phyloP scores from a whole-genome alignment of 495 filamentous ascomycete species.

The Penicilliopsis zonata region DNA sequence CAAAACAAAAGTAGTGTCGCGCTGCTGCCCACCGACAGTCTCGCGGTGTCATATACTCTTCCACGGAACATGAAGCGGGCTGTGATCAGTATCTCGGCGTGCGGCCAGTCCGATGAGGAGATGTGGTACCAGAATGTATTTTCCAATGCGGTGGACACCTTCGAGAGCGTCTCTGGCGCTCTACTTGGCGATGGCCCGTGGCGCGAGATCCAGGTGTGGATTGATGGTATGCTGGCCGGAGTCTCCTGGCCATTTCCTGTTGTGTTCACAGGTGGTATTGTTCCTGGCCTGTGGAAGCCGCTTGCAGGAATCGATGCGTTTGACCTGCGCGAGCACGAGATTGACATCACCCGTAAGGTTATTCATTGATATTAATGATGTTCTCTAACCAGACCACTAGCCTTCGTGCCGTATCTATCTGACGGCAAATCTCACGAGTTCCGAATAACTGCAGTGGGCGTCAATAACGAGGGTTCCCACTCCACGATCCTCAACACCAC shows the following conservation, averaged over 20 bases:
- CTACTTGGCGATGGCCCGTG: slow-evolving; percentile 68
- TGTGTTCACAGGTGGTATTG: slow-evolving; percentile 81
- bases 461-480: too few species aligned
- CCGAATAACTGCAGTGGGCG: too few species aligned
- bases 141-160: slow-evolving; percentile 47
- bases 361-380: too few species aligned
- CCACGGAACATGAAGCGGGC: slow-evolving; percentile 56
- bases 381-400: too few species aligned
- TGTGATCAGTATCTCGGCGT: slow-evolving; percentile 63
- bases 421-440: too few species aligned
- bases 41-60: slow-evolving; percentile 40
- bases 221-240: slow-evolving; percentile 66
- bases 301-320: slow-evolving; percentile 79
- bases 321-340: slow-evolving; percentile 69
- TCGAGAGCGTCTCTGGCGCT: slow-evolving; percentile 38
- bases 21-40: slow-evolving; percentile 52
- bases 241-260: slow-evolving; percentile 78
- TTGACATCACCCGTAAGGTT: too few species aligned
- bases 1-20: slow-evolving; percentile 52
- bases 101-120: slow-evolving; percentile 68
- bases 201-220: slow-evolving; percentile 69
- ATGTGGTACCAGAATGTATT: slow-evolving; percentile 87
- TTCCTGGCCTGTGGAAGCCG: slow-evolving; percentile 71
- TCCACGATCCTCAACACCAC: too few species aligned
- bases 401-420: too few species aligned